Base-by-base conservation (phyloP, 768 basidiomycete genomes). In the Boletellus ananiceps region DNA sequence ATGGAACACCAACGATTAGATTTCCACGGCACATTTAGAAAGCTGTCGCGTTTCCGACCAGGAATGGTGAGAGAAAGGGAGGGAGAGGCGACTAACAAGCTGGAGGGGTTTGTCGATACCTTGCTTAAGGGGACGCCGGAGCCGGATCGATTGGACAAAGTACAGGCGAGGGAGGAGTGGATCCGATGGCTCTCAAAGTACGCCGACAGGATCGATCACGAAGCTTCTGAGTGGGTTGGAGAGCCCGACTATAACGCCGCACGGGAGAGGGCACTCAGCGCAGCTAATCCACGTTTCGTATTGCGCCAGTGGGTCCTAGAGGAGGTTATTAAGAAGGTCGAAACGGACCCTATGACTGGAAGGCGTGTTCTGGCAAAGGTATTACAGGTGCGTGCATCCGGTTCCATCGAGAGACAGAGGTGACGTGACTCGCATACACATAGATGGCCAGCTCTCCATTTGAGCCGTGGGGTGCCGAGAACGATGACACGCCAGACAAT, bases 291-390 rank as follows among this genome's bases (percentile, higher is more conserved):
- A 15, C 75, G 93, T 32, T 98, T 99, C 68, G 83, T 95, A 31
- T 68, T 98, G 51, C 74, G 96, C 51, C 96, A 98, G 68, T 98
- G 96, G 96, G 71, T 98, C 8, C 74, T 99, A 31, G 93, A 98
- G 65, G 94, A 98, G 61, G 85, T 90, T 19, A 98, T 98, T 62
- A 68, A 70, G 53, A 78, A 78, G 55, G 79, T 92, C 2, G 88
- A 93, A 62, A 68, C 69, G 51, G 87, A 93, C 58, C 63, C 72
- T 9, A 71, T 73, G 18, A 78, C 70, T 50, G 87, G 86, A 41
- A 84, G 82, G 70, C 72, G 76, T 50, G 70, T 87, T 3, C 70
- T 97, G 44, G 82, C 82, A 12, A 90, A 91, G 67, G 86, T 96
- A 15, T 71, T 96, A 67, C 77, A 88, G 71, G 89, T 89, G 54